Conservation (phyloP, 345 rosid genomes). For the Salix suchowensis region DNA sequence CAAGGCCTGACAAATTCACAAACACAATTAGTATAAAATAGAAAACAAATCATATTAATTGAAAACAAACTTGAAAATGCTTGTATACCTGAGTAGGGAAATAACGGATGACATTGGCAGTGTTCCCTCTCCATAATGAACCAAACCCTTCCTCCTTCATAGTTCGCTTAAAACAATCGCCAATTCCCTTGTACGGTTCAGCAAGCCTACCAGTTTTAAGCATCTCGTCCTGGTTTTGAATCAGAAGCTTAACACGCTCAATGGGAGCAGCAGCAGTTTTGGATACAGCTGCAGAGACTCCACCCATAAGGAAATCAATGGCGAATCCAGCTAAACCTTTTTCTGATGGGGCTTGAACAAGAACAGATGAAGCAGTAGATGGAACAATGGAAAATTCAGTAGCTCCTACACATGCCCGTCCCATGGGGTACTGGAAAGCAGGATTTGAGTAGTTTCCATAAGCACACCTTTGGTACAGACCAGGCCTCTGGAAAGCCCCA, state of each 20-base stretch:
- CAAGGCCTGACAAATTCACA: slow-evolving; percentile 17
- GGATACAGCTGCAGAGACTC: slow-evolving; percentile 37
- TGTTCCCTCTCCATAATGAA: slow-evolving; percentile 34
- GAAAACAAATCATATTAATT: no score
- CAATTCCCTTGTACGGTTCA: slow-evolving; percentile 34
- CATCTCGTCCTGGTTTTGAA: slow-evolving; percentile 38
- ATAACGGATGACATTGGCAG: slow-evolving; percentile 36
- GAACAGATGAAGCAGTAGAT: slow-evolving; percentile 21
- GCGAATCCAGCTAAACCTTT: slow-evolving; percentile 29
- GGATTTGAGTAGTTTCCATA: slow-evolving; percentile 65
- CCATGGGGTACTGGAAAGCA: slow-evolving; percentile 45
- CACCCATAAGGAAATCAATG: slow-evolving; percentile 37
- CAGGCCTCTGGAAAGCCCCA: slow-evolving; percentile 49
- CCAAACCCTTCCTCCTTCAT: slow-evolving; percentile 16
- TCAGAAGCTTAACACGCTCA: slow-evolving; percentile 33
- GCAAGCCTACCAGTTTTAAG: slow-evolving; percentile 30
- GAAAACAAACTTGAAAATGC: background rate
- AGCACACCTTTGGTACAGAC: slow-evolving; percentile 45
- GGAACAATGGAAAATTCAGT: slow-evolving; percentile 26
- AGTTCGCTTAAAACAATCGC: slow-evolving; percentile 31
- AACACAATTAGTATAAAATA: background rate
- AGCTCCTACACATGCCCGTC: slow-evolving; percentile 24
- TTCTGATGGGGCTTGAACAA: slow-evolving; percentile 28
- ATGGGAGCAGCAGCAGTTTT: slow-evolving; percentile 38
- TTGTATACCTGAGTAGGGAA: slow-evolving; percentile 31